Evolutionary conservation across 2,329 filamentous ascomycete species (phyloP).

Genomic region (Fusarium anthophilum): DNA sequence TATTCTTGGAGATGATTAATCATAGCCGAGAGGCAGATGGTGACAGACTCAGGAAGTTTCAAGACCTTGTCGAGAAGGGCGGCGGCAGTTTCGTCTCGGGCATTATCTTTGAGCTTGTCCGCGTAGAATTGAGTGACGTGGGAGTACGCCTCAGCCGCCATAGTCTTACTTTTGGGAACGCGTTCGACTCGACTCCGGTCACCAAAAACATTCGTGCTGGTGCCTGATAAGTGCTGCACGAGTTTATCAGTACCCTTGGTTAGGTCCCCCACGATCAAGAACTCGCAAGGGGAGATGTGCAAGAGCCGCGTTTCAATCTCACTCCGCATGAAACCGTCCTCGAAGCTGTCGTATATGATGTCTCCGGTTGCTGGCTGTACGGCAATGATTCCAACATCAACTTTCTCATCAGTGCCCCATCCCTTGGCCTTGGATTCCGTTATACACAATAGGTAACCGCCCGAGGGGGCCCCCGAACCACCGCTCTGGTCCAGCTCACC

Average conservation of each 20-base stretch:
- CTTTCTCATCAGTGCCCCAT: conserved; percentile 89
- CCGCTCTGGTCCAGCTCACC: conserved; percentile 74
- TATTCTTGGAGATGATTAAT: conserved; percentile 93
- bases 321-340: conserved; percentile 96
- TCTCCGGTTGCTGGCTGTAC: conserved; percentile 97
- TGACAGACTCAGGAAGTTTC: conserved; percentile 84
- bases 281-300: conserved; percentile 95
- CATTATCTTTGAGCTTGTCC: conserved; percentile 75
- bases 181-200: conserved; percentile 89
- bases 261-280: conserved; percentile 89
- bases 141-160: conserved; percentile 84
- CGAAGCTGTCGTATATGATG: conserved; percentile 94
- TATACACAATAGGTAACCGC: conserved; percentile 93
- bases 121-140: conserved; percentile 96
- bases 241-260: conserved; percentile 94
- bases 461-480: conserved; percentile 60
- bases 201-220: conserved; percentile 90
- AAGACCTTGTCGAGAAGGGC: conserved; percentile 86
- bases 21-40: conserved; percentile 94
- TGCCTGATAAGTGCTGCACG: conserved; percentile 87
- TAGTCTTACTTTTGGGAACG: conserved; percentile 78
- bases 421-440: conserved; percentile 85
- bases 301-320: conserved; percentile 95
- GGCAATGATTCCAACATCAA: conserved; percentile 89
- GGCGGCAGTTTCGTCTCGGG: conserved; percentile 64